Conservation (phyloP, 148 eudicot genomes). For the Rhododendron griersonianum region DNA sequence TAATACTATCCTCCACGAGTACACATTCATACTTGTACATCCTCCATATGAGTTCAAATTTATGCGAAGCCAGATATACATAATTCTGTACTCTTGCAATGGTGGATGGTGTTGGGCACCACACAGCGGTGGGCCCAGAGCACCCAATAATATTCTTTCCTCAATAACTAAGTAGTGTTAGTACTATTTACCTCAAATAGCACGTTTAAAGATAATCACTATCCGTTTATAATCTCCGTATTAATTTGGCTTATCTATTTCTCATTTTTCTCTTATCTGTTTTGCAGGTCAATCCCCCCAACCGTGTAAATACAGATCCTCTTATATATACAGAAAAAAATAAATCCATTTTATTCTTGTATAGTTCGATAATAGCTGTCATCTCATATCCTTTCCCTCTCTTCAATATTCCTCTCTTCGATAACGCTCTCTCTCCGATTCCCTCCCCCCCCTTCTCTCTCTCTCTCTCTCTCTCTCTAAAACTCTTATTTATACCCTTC, state of each 20-base stretch:
- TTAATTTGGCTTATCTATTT: background rate
- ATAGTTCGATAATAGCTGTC: constrained; percentile 22
- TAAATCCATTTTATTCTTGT: background rate
- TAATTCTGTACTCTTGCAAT: background rate
- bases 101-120: too few species aligned
- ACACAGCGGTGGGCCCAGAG: background rate
- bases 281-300: background rate
- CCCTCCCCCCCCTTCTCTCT: background rate
- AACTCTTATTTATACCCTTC: constrained; percentile 11
- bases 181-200: background rate
- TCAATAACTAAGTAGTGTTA: too few species aligned
- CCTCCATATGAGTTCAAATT: background rate
- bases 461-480: background rate
- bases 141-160: background rate
- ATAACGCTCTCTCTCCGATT: background rate
- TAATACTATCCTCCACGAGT: background rate
- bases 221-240: background rate
- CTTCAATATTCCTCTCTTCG: constrained; percentile 22
- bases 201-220: background rate
- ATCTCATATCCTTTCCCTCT: constrained; percentile 18
- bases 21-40: background rate
- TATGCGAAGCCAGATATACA: too few species aligned
- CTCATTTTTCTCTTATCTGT: background rate
- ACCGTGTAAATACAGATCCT: background rate
- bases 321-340: background rate